Evolutionary conservation across 2,329 filamentous ascomycete species (phyloP), one percentile per base, ranked within the genome.

Genomic region (Stemphylium lycopersici): DNA sequence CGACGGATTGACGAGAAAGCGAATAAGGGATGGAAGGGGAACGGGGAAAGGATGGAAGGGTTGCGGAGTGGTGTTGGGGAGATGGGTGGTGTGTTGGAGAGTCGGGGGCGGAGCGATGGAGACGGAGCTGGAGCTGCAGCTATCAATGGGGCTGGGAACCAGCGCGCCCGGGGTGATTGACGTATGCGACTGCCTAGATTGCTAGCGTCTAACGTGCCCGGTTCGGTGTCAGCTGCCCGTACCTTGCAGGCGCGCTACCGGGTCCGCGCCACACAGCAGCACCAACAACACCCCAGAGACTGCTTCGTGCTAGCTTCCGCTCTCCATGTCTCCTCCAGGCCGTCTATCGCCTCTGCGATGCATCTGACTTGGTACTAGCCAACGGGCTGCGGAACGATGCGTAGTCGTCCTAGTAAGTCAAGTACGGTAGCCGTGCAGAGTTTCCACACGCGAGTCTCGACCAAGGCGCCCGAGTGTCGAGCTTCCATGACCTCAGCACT

Each of bases 41-140:
- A 49, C 42, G 37, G 49, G 43, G 38, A 48, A 24, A 33, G 49
- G 46, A 50, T 54, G 53, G 51, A 59, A 52, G 56, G 15, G 31
- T 37, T n/a, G 45, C 13, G 8, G 31, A 38, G 41, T 43, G 32
- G 48, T 41, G 53, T 43, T 48, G 45, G 49, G 45, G 38, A 48
- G 53, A 57, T 48, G 55, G 52, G 39, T 33, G n/a, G 46, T 42
- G 46, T 33, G 29, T 41, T 29, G 26, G 26, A 11, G 26, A 29
- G 43, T 38, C 22, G 20, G 47, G 47, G 39, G 15, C 8, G 8
- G 42, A 34, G 42, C 18, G 41, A 45, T 5, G 61, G 56, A 60
- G 52, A 56, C 53, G 41, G 52, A 58, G 53, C 38, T 48, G 40
- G 59, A 53, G 43, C 40, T 45, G 60, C 39, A 52, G 56, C 48